Evolutionary conservation across 257 asterid genomes (phyloP), one percentile per base, ranked within the genome.

Genomic region (Gardenia jasminoides): DNA sequence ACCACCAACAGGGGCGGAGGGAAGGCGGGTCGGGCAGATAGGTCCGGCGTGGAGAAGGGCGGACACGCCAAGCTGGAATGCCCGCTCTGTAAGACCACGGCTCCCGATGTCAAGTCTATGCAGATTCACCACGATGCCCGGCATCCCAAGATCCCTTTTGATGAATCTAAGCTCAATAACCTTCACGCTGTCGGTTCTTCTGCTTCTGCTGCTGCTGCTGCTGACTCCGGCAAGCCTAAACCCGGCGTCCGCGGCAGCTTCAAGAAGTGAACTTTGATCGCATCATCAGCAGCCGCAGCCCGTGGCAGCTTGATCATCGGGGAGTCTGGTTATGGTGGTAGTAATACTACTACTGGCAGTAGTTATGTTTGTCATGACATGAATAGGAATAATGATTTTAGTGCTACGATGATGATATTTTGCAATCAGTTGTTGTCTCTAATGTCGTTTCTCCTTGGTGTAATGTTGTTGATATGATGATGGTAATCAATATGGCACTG

Each of bases 1-100:
- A 80, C 88, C 33, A 92, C 97, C 83, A 93, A 86, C 77, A 92
- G 98, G 77, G 97, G 97, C 78, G 98, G 98, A 15, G 98, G 98
- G 19, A 89, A 89, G 84, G 96, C 97, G 36, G 98, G 98, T 13
- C 79, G 79, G 24, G 87, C 90, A 33, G 98, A 93, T 62, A 90
- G 98, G 79, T 52, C 87, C 41, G 98, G 94, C 7, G 30, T 24
- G 3, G 96, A 82, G 1, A 93, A 93, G 65, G 98, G 98, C 70
- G 98, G 98, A 41, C 98, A 93, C 83, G 97, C 98, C 16, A 93
- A 90, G 84, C 83, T 86, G 20, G 98, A 92, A 88, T 93, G 98
- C 62, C 98, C 97, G 1, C 97, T 61, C 61, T 93, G 98, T 88
- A 92, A 90, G 88, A 82, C 80, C 66, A 92, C 97, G 0, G 98